Conservation (phyloP, 2,329 filamentous ascomycete genomes). For the Colletotrichum lentis region DNA sequence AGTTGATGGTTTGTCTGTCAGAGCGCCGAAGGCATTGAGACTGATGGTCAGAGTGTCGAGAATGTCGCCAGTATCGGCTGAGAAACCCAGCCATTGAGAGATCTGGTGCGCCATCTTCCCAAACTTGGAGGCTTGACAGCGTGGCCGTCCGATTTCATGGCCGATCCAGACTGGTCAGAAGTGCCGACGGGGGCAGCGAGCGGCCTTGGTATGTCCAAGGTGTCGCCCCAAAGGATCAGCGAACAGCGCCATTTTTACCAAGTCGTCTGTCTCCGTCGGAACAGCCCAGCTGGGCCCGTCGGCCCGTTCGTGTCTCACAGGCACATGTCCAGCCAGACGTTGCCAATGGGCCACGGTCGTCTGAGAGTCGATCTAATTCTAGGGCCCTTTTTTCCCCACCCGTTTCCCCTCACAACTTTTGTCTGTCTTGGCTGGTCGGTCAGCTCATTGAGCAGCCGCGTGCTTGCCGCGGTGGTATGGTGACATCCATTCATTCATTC, state of each 20-base stretch:
- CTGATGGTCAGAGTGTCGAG: neutral
- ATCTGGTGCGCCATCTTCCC: neutral
- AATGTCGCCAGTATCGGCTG: constrained; percentile 8
- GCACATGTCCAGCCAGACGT: constrained; percentile 13
- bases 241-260: neutral
- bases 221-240: constrained; percentile 7
- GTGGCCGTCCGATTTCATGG: constrained; percentile 20
- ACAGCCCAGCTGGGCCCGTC: neutral
- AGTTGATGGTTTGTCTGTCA: neutral
- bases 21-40: neutral
- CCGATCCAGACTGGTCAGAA: constrained; percentile 24
- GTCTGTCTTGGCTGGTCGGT: constrained; percentile 22
- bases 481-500: constrained; percentile 9
- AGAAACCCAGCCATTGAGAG: neutral
- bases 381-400: constrained; percentile 16
- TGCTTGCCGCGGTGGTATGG: neutral
- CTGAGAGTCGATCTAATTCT: neutral
- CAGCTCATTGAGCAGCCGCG: neutral
- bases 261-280: neutral
- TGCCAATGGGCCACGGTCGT: neutral
- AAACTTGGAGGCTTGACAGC: constrained; percentile 16
- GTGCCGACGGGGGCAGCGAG: neutral
- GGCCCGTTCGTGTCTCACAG: constrained; percentile 13
- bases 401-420: neutral
- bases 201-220: neutral